Evolutionary conservation across 2,329 filamentous ascomycete genomes (phyloP).

Genomic region (Aspergillus aculeatinus): DNA sequence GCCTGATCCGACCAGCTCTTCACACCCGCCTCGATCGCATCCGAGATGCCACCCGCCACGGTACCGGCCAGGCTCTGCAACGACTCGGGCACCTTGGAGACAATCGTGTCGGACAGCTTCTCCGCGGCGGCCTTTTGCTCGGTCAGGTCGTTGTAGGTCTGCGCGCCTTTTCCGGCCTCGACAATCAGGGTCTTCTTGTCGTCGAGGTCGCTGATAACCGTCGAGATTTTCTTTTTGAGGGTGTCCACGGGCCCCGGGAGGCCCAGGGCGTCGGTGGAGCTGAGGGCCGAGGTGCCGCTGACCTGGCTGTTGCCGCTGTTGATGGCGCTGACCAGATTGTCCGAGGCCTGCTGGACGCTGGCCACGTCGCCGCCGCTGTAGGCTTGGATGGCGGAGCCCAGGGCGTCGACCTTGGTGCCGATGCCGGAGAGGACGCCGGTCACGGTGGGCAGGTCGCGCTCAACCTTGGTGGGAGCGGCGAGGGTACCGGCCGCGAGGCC

Average conservation of each 20-base stretch:
- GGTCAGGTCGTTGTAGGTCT: conserved; percentile 9
- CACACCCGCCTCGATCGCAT: no score
- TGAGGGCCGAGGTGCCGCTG: conserved; percentile 4
- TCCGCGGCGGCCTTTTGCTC: conserved; percentile 8
- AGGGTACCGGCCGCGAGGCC: conserved; percentile 10
- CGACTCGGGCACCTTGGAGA: conserved; percentile 7
- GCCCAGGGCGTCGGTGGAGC: conserved; percentile 13
- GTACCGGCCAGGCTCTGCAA: no score
- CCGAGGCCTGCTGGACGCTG: conserved; percentile 10
- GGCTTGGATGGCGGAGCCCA: conserved; percentile 10
- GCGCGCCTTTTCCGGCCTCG: conserved; percentile 10
- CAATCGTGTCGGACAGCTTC: conserved; percentile 5
- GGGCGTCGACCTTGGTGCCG: conserved; percentile 13
- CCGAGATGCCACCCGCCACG: no score
- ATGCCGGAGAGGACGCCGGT: conserved; percentile 14
- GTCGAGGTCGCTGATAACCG: conserved; percentile 7
- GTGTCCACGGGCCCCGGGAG: conserved; percentile 15
- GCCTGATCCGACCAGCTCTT: no score
- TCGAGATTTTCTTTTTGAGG: conserved; percentile 11
- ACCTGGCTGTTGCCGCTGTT: conserved; percentile 13
- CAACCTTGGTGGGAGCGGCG: conserved; percentile 10
- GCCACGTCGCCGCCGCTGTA: conserved; percentile 12
- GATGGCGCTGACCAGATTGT: conserved; percentile 15
- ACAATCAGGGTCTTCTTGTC: conserved; percentile 10
- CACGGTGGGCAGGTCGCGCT: conserved; percentile 16